Evolutionary conservation across 345 rosid species (phyloP), one percentile per base, ranked within the genome.

Genomic region (Ailanthus altissimus): DNA sequence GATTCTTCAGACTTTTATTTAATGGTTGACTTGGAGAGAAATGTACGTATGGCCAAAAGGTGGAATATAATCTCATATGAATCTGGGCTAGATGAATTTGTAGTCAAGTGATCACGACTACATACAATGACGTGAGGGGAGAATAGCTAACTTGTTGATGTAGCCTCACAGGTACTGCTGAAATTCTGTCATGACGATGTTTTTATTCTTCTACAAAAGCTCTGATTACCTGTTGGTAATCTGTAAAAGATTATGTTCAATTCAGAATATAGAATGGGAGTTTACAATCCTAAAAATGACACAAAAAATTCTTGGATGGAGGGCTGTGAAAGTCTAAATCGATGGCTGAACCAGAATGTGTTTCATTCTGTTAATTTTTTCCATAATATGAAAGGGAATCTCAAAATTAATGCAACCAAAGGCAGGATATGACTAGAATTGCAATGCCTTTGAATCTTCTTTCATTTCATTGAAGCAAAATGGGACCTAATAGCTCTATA

Each of bases 331-430:
- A 56, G 74, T 79, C 82, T 26, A 67, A 6, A 23, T 79, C 67
- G n/a, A 38, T 18, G 16, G 51, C 50, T 3, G 51, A 77, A 73
- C 32, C 59, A 61, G 87, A 82, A 87, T 79, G 26, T 23, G 83
- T 66, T 87, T 78, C 87, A 69, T 20, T 12, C 20, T 14, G 20
- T 13, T 45, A 54, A 50, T 43, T 58, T 43, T 58, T 42, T 42
- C 21, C 26, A 42, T 54, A 50, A 63, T 28, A 51, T 21, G 5
- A 43, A 57, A 68, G 77, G 57, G 68, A 71, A 77, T 75, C 69
- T 65, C 57, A 26, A 16, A 63, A 38, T 36, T 73, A 63, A 63
- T 26, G 40, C 4, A 16, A 16, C 3, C 36, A 49, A 69, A 46
- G 28, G 42, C 57, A 70, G 84, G 71, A n/a, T 76, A 32, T 28